A percentile compares a stretch with the other conserved stretches of the same genome.
phyloP scores from a whole-genome alignment of 768 basidiomycete species.

The Boletellus ananas region DNA sequence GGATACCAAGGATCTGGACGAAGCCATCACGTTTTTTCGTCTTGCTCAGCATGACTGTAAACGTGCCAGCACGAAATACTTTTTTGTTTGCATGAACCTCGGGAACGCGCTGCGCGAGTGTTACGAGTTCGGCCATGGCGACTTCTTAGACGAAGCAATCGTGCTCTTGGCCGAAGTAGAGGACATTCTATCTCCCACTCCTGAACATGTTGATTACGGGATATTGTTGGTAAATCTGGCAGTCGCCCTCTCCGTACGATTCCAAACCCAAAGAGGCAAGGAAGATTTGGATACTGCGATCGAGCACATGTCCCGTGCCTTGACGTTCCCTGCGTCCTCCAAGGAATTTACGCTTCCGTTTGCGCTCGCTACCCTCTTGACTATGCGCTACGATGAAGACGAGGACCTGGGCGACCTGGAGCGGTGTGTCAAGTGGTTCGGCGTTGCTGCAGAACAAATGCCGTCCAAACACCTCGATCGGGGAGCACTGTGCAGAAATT shows the following conservation, averaged over 20 bases:
- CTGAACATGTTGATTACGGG: slow-evolving; percentile 4
- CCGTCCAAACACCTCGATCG: slow-evolving; percentile 11
- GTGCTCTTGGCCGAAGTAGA: slow-evolving; percentile 19
- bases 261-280: slow-evolving; percentile 3
- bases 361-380: slow-evolving; percentile 11
- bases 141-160: slow-evolving; percentile 23
- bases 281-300: slow-evolving; percentile 19
- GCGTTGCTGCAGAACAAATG: slow-evolving; percentile 4
- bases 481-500: slow-evolving; percentile 3
- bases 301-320: slow-evolving; percentile 3
- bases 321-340: slow-evolving; percentile 3
- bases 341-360: slow-evolving; percentile 5
- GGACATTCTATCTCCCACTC: slow-evolving; percentile 5
- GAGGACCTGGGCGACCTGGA: slow-evolving; percentile 11
- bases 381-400: slow-evolving; percentile 3
- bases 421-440: slow-evolving; percentile 13
- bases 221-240: slow-evolving; percentile 10
- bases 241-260: slow-evolving; percentile 13
- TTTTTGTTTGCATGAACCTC: slow-evolving; percentile 10
- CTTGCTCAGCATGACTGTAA: slow-evolving; percentile 9
- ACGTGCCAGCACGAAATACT: slow-evolving; percentile 7
- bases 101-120: slow-evolving; percentile 14
- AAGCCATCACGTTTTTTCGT: slow-evolving; percentile 17
- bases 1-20: slow-evolving; percentile 19
- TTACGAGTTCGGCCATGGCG: slow-evolving; percentile 7